phyloP scores from a whole-genome alignment of 805 yeast species.

The Barnettozyma populi region DNA sequence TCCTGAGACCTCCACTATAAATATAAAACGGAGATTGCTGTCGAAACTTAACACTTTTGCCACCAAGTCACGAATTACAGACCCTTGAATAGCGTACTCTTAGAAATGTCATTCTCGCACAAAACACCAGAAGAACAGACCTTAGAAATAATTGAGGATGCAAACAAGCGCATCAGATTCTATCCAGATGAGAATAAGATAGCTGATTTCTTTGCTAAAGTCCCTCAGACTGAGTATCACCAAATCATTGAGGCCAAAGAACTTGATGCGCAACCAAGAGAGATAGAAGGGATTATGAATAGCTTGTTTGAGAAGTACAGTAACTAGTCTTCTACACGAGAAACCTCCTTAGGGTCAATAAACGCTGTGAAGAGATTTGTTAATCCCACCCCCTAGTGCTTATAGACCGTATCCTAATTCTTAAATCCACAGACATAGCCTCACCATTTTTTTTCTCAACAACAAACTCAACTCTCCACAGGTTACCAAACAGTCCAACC shows the following conservation, averaged over 20 bases:
- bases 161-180: conserved; percentile 1
- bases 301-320: neutral
- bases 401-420: neutral
- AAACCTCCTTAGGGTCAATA: neutral
- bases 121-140: neutral
- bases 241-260: neutral
- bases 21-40: neutral
- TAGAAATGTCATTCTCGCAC: neutral
- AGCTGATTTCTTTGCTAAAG: neutral
- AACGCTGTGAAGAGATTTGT: no score
- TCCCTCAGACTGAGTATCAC: neutral
- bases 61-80: neutral
- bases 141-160: neutral
- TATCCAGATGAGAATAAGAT: neutral
- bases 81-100: neutral
- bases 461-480: neutral
- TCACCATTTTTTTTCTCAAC: neutral
- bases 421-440: neutral
- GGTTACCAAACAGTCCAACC: no score
- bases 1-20: neutral
- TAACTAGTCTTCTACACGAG: no score
- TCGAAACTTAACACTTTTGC: neutral
- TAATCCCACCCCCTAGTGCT: neutral
- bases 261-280: neutral
- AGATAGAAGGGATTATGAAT: neutral